Conservation (phyloP, 176 grass and related monocot species). For the Cenchrus purpureus region DNA sequence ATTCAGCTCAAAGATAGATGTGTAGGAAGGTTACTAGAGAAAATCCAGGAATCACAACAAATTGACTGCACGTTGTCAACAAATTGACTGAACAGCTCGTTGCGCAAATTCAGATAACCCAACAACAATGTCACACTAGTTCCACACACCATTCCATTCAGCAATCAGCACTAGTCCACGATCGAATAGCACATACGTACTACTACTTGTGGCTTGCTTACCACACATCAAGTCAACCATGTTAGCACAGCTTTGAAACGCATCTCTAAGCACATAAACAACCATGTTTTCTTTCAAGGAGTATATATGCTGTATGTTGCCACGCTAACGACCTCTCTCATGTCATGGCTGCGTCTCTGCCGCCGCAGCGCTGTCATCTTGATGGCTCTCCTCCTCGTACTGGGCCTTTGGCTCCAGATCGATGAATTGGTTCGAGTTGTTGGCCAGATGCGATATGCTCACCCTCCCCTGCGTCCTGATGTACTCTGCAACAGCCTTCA, state of each 20-base stretch:
- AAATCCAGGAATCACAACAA: too few species aligned
- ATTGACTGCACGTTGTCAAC: too few species aligned
- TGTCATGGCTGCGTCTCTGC: not conserved
- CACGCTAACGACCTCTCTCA: not conserved
- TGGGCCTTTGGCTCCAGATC: slow-evolving; percentile 78
- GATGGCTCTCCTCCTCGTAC: slow-evolving; percentile 34
- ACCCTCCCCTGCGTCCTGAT: slow-evolving; percentile 90
- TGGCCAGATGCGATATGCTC: slow-evolving; percentile 87
- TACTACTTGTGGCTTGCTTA: not conserved
- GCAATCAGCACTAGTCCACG: slow-evolving; percentile 6
- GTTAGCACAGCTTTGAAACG: slow-evolving; percentile 14
- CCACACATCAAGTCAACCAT: not conserved
- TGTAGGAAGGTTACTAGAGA: too few species aligned
- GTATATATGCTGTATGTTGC: not conserved
- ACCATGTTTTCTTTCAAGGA: too few species aligned
- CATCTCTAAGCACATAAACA: not conserved
- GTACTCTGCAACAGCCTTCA: slow-evolving; percentile 89
- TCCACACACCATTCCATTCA: not conserved
- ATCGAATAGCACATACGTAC: not conserved
- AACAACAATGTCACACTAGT: too few species aligned
- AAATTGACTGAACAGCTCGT: too few species aligned
- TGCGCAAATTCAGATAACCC: too few species aligned
- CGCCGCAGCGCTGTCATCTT: slow-evolving; percentile 26
- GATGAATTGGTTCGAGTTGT: slow-evolving; percentile 86
- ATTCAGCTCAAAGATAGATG: too few species aligned